Evolutionary conservation across 352 stramenopile genomes (phyloP), one percentile per base, ranked within the genome.

Genomic region (Phytopythium aichiense): DNA sequence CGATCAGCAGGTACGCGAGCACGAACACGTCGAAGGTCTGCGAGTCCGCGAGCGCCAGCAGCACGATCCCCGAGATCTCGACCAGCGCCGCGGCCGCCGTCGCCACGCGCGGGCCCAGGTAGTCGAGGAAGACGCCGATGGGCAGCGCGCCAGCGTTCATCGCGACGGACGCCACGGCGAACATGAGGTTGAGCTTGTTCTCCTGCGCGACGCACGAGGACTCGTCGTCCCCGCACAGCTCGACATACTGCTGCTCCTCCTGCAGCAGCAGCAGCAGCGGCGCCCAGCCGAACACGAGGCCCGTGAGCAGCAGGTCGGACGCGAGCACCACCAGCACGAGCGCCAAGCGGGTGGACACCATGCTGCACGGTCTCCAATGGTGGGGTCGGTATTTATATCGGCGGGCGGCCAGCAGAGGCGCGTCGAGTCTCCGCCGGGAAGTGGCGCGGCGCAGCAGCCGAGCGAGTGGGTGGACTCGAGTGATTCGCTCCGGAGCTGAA

Each of bases 111-210:
- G 88, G 84, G 0, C 87, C 87, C 8, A 65, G 74, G 46, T 72
- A 77, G 63, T 96, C 88, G 45, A 95, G 65, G 49, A 95, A 87
- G 63, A 93, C 71, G 42, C 88, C 88, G 15, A 94, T 80, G 22
- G 87, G 87, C 60, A 96, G 63, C 25, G 83, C 78, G 49, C 72
- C 84, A 16, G 85, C 77, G 40, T 94, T 95, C 61, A 89, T 79
- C n/a, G 81, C 79, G 25, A 95, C 81, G 5, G 83, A 87, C 20
- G 84, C 88, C 18, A 92, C 74, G 5, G 84, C 82, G 46, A 94
- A 96, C 61, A 94, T 84, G 71, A 96, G 80, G 64, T 94, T 93
- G n/a, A 95, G 74, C n/a, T 72, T 69, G 65, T 92, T 93, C 61
- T 94, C 84, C 64, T 96, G 88, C 11, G 64, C 80, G 30, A 81